Conservation (phyloP, 1,284 basidiomycete species). For the Boletus sp. region DNA sequence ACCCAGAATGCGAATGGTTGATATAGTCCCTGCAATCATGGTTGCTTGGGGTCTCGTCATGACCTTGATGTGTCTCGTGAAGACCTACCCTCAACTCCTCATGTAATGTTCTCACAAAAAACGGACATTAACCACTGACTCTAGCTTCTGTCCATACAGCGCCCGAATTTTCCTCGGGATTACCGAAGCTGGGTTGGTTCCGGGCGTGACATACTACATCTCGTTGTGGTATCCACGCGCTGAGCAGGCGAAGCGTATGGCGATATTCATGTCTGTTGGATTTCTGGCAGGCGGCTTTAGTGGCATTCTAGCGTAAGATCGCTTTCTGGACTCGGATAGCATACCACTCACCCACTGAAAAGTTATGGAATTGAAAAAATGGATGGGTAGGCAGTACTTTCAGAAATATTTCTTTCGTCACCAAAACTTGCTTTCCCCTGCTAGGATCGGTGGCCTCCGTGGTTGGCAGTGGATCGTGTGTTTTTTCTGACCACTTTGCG, state of each 20-base stretch:
- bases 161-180: conserved; percentile 38
- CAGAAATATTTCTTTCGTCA: not conserved
- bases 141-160: conserved; percentile 21
- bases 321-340: not conserved
- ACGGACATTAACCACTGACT: conserved; percentile 1
- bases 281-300: conserved; percentile 12
- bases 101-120: conserved; percentile 12
- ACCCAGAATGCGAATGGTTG: not conserved
- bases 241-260: conserved; percentile 13
- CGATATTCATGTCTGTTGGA: conserved; percentile 8
- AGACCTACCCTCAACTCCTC: conserved; percentile 30
- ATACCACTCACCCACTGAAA: conserved; percentile 4
- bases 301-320: conserved; percentile 19
- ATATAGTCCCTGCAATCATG: conserved; percentile 43
- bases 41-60: conserved; percentile 44
- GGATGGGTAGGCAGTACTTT: conserved; percentile 13
- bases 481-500: not conserved
- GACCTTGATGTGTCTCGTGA: conserved; percentile 36
- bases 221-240: conserved; percentile 18
- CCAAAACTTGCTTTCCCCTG: not conserved
- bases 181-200: conserved; percentile 13
- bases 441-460: conserved; percentile 36
- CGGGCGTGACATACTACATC: conserved; percentile 15
- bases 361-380: conserved; percentile 19
- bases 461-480: conserved; percentile 49